Percentiles rank a stretch among this genome's conserved stretches.
Evolutionary conservation across 495 filamentous ascomycete species (phyloP).

Genomic region (Neurospora tetraspora): DNA sequence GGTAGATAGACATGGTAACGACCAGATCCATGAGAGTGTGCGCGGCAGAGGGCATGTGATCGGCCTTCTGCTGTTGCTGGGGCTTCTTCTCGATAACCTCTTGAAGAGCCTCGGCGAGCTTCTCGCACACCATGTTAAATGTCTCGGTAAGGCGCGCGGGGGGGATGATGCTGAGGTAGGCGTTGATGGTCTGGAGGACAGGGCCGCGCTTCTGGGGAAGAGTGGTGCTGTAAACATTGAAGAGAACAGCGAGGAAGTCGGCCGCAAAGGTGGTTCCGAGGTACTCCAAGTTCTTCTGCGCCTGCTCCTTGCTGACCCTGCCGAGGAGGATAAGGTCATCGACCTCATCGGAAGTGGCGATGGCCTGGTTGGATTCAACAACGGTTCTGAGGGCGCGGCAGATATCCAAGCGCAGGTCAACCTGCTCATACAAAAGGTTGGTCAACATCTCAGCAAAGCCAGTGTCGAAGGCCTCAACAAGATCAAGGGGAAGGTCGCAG

Average conservation of each 20-base stretch:
- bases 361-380: slow-evolving; percentile 81
- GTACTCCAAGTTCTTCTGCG: slow-evolving; percentile 67
- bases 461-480: slow-evolving; percentile 71
- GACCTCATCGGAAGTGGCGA: slow-evolving; percentile 47
- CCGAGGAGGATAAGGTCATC: slow-evolving; percentile 62
- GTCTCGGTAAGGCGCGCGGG: slow-evolving; percentile 70
- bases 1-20: slow-evolving; percentile 87
- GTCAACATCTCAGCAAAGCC: slow-evolving; percentile 83
- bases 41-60: slow-evolving; percentile 79
- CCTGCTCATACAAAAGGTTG: slow-evolving; percentile 86
- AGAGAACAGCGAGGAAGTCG: slow-evolving; percentile 86
- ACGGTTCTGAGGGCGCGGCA: slow-evolving; percentile 77
- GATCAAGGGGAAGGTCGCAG: slow-evolving; percentile 80
- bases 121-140: slow-evolving; percentile 70
- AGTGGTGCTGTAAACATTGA: slow-evolving; percentile 96
- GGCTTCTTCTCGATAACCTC: slow-evolving; percentile 47
- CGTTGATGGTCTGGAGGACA: slow-evolving; percentile 87
- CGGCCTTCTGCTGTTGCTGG: slow-evolving; percentile 45
- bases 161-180: slow-evolving; percentile 79
- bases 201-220: slow-evolving; percentile 83
- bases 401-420: slow-evolving; percentile 73
- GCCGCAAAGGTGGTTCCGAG: slow-evolving; percentile 61
- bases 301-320: slow-evolving; percentile 63
- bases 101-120: slow-evolving; percentile 69
- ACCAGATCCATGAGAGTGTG: slow-evolving; percentile 95